Conservation (phyloP, 1,139 yeast genomes). For the Geotrichum histeridarum region DNA sequence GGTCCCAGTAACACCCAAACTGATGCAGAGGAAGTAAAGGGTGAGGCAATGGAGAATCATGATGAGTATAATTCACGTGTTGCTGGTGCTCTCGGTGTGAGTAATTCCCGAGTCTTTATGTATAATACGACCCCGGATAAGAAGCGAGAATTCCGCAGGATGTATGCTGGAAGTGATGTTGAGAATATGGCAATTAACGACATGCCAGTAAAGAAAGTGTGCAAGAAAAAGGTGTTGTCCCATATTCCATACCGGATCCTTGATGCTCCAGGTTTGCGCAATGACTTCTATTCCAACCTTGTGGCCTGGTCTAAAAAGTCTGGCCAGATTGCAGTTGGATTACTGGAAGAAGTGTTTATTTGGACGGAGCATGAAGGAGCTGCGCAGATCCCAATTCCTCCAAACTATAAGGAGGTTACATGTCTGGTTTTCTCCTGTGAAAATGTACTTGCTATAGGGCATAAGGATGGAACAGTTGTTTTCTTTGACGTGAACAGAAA, state of each 20-base stretch:
- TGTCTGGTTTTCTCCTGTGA: constrained; percentile 45
- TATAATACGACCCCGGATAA: constrained; percentile 2
- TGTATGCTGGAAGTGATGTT: constrained; percentile 13
- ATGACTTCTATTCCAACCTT: constrained; percentile 76
- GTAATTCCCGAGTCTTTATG: constrained; percentile 9
- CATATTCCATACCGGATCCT: constrained; percentile 46
- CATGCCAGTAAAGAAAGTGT: background rate
- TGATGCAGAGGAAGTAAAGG: constrained; percentile 7
- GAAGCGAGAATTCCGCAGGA: background rate
- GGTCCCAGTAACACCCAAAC: no score
- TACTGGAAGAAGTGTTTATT: constrained; percentile 54
- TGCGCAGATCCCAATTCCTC: constrained; percentile 20
- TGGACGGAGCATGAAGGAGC: constrained; percentile 61
- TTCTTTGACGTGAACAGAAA: constrained; percentile 37
- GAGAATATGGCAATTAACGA: constrained; percentile 1
- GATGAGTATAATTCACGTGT: background rate
- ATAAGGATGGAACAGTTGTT: constrained; percentile 47
- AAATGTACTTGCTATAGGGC: constrained; percentile 54
- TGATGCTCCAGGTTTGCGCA: constrained; percentile 70
- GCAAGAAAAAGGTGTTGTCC: constrained; percentile 11
- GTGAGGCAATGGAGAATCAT: constrained; percentile 3
- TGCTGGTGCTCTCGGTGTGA: constrained; percentile 12
- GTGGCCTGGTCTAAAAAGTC: constrained; percentile 61
- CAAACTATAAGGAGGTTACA: constrained; percentile 41
- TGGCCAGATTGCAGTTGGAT: constrained; percentile 62